Evolutionary conservation across 345 rosid genomes (phyloP).

Genomic region (Nephelium lappaceum): DNA sequence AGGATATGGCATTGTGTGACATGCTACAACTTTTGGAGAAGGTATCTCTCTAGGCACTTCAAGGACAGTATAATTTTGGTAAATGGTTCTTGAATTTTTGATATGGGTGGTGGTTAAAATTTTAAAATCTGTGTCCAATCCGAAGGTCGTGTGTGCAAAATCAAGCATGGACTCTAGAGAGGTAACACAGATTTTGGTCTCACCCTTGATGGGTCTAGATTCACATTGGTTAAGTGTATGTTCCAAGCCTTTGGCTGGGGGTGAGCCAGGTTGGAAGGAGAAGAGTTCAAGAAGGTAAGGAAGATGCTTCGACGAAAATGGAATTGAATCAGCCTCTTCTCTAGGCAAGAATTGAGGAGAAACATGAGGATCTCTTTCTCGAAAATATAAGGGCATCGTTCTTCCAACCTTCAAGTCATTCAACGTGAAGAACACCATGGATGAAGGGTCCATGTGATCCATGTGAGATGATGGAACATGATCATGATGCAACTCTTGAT

Average conservation of each 20-base stretch:
- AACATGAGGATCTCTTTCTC: slow-evolving; percentile 27
- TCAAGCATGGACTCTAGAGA: slow-evolving; percentile 56
- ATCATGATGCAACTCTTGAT: background rate
- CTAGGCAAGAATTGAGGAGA: slow-evolving; percentile 38
- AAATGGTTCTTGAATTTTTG: slow-evolving; percentile 5
- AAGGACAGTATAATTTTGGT: slow-evolving; percentile 41
- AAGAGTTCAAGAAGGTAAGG: slow-evolving; percentile 39
- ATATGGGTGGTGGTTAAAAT: slow-evolving; percentile 30
- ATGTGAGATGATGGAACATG: slow-evolving; percentile 14
- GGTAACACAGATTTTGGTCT: slow-evolving; percentile 47
- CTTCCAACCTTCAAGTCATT: slow-evolving; percentile 37
- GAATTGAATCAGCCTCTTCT: slow-evolving; percentile 42
- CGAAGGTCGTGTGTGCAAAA: slow-evolving; percentile 31
- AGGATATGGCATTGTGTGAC: slow-evolving; percentile 46
- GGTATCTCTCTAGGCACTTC: slow-evolving; percentile 30
- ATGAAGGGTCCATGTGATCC: slow-evolving; percentile 29
- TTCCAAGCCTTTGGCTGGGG: slow-evolving; percentile 50
- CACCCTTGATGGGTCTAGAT: slow-evolving; percentile 35
- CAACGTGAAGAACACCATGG: slow-evolving; percentile 45
- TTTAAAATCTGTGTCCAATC: slow-evolving; percentile 16
- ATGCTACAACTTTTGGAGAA: slow-evolving; percentile 38
- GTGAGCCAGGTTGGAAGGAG: slow-evolving; percentile 31
- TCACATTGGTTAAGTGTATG: slow-evolving; percentile 40
- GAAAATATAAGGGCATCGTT: slow-evolving; percentile 35
- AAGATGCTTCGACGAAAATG: slow-evolving; percentile 35